These are phyloP conservation scores for Termitomyces sp. DNA, from an alignment of 768 basidiomycete genomes.

Conservation along the genomic window DNA sequence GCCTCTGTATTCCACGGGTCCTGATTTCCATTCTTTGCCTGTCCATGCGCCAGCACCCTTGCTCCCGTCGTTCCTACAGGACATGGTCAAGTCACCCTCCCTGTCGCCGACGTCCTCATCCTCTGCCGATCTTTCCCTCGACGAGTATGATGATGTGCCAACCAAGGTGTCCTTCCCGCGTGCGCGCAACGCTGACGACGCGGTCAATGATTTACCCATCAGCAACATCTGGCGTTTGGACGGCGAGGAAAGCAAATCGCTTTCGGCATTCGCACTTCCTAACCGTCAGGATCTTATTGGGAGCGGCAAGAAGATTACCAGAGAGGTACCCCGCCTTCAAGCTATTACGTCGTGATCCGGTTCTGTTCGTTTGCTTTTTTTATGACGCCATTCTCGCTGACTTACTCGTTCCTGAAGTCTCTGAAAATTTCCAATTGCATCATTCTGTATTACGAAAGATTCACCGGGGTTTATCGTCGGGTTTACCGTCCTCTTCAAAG, in stretches of 20 bases:
- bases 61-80: constrained; percentile 74
- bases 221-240: constrained; percentile 70
- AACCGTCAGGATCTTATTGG: constrained; percentile 32
- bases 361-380: constrained; percentile 6
- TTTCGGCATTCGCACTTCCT: constrained; percentile 45
- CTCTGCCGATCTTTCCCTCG: constrained; percentile 60
- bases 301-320: constrained; percentile 31
- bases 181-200: constrained; percentile 23
- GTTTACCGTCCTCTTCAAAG: neutral
- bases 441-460: constrained; percentile 9
- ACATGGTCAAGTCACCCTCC: constrained; percentile 66
- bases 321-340: constrained; percentile 26
- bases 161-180: constrained; percentile 23
- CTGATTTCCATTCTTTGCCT: constrained; percentile 21
- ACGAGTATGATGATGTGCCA: constrained; percentile 44
- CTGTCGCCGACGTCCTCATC: constrained; percentile 60
- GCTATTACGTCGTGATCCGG: constrained; percentile 15
- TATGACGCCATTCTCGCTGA: neutral
- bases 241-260: constrained; percentile 59
- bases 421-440: constrained; percentile 1
- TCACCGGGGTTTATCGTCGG: constrained; percentile 1
- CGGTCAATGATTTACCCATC: constrained; percentile 25
- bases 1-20: constrained; percentile 32
- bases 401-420: neutral
- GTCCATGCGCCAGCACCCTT: constrained; percentile 45